Base-by-base conservation (phyloP, 805 yeast genomes). In the Lachancea fermentati region DNA sequence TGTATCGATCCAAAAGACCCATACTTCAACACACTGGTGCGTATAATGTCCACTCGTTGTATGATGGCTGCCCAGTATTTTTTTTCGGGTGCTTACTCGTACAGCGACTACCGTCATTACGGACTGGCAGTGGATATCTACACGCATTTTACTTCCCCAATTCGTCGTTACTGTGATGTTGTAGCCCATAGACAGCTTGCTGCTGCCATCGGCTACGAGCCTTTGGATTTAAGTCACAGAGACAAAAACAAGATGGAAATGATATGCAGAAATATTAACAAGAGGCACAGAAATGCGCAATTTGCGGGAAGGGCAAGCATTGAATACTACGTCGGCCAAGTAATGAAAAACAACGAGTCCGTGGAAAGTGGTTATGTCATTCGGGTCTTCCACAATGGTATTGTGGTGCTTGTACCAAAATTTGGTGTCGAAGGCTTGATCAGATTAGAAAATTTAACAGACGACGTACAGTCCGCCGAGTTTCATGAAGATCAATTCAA, bases 61-160 rank as follows among this genome's bases (percentile, higher is more conserved):
- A 93, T 93, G 98, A 86, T 88, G 84, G 96, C 98, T 2, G 99
- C 99, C 2, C 97, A 91, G 60, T 93, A 93, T 59, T 93, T 93
- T 67, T 80, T 94, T 8, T 78, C 96, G 0, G 97, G 99, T 6
- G 79, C 84, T 12, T 86, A 73, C 55, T 85, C 95, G 7, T 86
- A 87, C 57, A 79, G 94, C 11, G 98, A 93, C 49, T 93, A 86
- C 70, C 78, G 82, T 47, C 99, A 93, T 71, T 93, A 93, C 63
- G 99, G 99, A 62, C 73, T 93, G 48, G 99, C 99, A 2, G 88
- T 91, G 38, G 97, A 89, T 52, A 93, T 93, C 34, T 93, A 93
- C 64, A 93, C 99, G 1, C 99, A 93, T 72, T 93, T 89, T 72
- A 93, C 99, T 2, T 88, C 97, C 1, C 99, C 99, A 7, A 93